Evolutionary conservation across 345 rosid species (phyloP), one percentile per base, ranked within the genome.

Genomic region (Rhodomyrtus tomentosa): DNA sequence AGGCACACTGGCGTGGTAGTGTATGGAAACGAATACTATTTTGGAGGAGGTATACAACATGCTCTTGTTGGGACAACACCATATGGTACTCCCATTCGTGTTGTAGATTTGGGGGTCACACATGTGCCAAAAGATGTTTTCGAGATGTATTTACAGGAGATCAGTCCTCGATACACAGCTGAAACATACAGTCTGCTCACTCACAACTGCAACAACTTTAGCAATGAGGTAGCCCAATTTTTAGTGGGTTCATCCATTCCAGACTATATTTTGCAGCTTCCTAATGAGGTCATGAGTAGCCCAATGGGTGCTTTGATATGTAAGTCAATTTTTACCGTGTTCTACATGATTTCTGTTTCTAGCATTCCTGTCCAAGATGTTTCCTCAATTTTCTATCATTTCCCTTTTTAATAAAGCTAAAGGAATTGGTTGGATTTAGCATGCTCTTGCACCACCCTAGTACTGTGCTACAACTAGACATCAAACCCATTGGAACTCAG

Each of bases 1-100:
- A 97, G 99, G 99, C 99, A 97, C 89, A 96, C 99, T 7, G 99
- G 99, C 12, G 82, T 97, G 25, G 95, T 93, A 80, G 96, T 95
- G 36, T 96, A 95, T 81, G 99, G 96, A 32, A 91, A 84, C 11
- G 99, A 97, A 83, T 97, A 96, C 86, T 97, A 83, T 84, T 95
- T 97, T 85, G 98, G 99, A 36, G 96, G 96, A 87, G 99, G 99
- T 16, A 97, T 97, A 82, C 99, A 96, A 38, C 92, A 90, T 58
- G 68, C 88, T 12, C 85, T 90, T 42, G 92, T 88, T 82, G 99
- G 99, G 86, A 87, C 87, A 29, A 93, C 99, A 52, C 98, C 92
- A 1, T 95, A 97, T 83, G 99, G 99, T 50, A 87, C 81, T 55
- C 98, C 99, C 3, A 24, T 94, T 10, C 93, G 93, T 79, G 95